Evolutionary conservation across 345 rosid genomes (phyloP).

Genomic region (Brassica cretica): DNA sequence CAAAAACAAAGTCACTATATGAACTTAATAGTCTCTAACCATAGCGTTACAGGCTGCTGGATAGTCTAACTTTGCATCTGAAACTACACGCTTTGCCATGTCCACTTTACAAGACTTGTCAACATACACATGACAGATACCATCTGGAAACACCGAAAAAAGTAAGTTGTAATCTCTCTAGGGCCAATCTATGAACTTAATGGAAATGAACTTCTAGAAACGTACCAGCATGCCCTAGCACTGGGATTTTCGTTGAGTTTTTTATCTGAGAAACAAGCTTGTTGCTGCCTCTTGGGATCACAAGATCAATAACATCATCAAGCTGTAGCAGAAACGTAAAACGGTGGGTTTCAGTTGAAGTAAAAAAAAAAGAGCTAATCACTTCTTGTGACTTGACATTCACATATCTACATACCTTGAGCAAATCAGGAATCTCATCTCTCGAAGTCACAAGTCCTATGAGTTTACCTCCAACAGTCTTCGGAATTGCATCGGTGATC

Average conservation of each 20-base stretch:
- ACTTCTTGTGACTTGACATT: conserved; percentile 18
- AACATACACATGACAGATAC: conserved; percentile 92
- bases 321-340: conserved; percentile 59
- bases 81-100: conserved; percentile 72
- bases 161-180: conserved; percentile 7
- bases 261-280: conserved; percentile 91
- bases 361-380: conserved; percentile 14
- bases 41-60: conserved; percentile 98
- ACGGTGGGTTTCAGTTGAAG: conserved; percentile 24
- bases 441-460: conserved; percentile 94
- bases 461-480: conserved; percentile 71
- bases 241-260: conserved; percentile 92
- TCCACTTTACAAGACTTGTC: conserved; percentile 83
- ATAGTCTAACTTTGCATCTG: conserved; percentile 94
- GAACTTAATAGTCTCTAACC: conserved; percentile 49
- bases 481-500: conserved; percentile 85
- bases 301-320: conserved; percentile 97
- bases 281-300: conserved; percentile 99
- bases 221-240: conserved; percentile 93
- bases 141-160: conserved; percentile 53
- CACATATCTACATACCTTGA: conserved; percentile 59
- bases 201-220: conserved; percentile 2
- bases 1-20: conserved; percentile 1
- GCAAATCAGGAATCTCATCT: conserved; percentile 95
- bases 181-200: conserved; percentile 14